phyloP scores from a whole-genome alignment of 441 rosid species.

The Eruca vesicaria region DNA sequence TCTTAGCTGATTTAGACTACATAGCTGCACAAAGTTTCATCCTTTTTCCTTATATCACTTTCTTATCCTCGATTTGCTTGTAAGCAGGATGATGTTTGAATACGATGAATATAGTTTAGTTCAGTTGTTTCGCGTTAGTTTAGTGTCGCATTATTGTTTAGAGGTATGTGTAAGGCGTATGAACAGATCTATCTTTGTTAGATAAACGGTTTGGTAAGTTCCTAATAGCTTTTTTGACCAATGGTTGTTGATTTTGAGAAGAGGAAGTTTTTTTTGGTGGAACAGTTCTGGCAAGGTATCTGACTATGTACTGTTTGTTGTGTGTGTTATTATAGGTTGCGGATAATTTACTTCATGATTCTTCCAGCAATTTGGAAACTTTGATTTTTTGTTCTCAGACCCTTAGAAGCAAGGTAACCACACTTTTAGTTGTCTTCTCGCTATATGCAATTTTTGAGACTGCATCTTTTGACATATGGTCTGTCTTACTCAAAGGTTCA shows the following conservation, averaged over 20 bases:
- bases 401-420: slow-evolving; percentile 92
- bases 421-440: background rate
- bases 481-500: slow-evolving; percentile 65
- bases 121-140: background rate
- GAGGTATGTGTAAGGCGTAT: background rate
- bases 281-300: slow-evolving; percentile 9
- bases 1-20: no score
- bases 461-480: slow-evolving; percentile 12
- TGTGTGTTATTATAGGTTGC: slow-evolving; percentile 59
- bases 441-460: background rate
- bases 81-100: background rate
- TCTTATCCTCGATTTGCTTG: slow-evolving; percentile 16
- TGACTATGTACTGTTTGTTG: background rate
- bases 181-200: slow-evolving; percentile 15
- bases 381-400: slow-evolving; percentile 98
- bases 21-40: no score
- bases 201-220: background rate
- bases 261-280: slow-evolving; percentile 9
- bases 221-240: background rate
- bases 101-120: background rate
- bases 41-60: no score
- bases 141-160: no score
- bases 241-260: background rate
- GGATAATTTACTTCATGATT: slow-evolving; percentile 98
- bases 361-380: slow-evolving; percentile 94